Base-by-base conservation (phyloP, 257 asterid species). In the Solanum stenotomum region DNA sequence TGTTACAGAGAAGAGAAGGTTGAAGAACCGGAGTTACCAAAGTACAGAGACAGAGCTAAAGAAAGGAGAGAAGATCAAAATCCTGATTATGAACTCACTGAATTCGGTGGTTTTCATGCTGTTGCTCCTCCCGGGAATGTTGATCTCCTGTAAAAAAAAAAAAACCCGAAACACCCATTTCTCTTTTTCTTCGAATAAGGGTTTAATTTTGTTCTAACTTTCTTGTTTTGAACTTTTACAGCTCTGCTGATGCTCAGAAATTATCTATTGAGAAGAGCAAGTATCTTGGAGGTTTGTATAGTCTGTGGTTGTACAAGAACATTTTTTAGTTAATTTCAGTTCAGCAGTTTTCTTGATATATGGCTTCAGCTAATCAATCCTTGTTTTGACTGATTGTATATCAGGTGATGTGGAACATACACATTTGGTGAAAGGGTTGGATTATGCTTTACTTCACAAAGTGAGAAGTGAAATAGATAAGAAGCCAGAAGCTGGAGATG, bases 361-460 rank as follows among this genome's bases (percentile, higher is more conserved):
- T 10, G 29, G 35, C 40, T 83, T 56, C 65, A 75, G 68, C 74
- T 82, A 56, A 82, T 72, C 29, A 35, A 29, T 29, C 75, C 33
- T 85, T 87, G 67, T 83, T 72, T 15, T 81, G 87, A 89, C 63
- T 94, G 75, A 87, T 91, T 82, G 44, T 91, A 87, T 84, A 81
- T 89, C 93, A 97, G 99, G 99, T 92, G 99, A 97, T 92, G 99
- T 97, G 87, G 99, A 97, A 92, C 99, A 97, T 93, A 97, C 99
- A 2, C 99, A 96, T 92, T 93, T 97, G 93, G 99, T 97, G 68
- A 97, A 97, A 91, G 99, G 99, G 88, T 89, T 97, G 94, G 99
- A 97, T 90, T 97, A 92, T 87, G 99, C 99, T 71, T 95, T 97
- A 89, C 99, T 97, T 88, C 88, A 97, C 91, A 96, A 97, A 94